Evolutionary conservation across 768 basidiomycete species (phyloP), one percentile per base, ranked within the genome.

Genomic region (Boletus bicolor): DNA sequence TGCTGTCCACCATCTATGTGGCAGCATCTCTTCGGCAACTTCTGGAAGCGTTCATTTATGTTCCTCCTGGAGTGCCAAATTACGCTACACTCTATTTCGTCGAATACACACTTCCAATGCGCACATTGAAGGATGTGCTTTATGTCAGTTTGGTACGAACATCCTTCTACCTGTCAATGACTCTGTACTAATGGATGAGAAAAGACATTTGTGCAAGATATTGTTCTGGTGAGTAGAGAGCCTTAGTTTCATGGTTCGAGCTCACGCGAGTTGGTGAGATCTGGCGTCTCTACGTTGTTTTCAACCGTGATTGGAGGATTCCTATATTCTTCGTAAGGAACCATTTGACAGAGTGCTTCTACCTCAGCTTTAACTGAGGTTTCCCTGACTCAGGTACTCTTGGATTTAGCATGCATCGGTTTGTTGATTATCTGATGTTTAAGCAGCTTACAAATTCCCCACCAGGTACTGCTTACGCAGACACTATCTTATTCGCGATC

Each of bases 281-380:
- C 21, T 67, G 66, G 66, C 55, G 66, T 5, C 55, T 67, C 24
- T 64, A 67, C 41, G 21, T 65, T 32, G 66, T 67, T 35, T 67
- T 56, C 24, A 49, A 50, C 36, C 56, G 53, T 24, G 56, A 62
- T 46, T 67, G 66, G 66, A 65, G 49, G 26, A 35, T 67, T 3
- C 37, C 54, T 12, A 11, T 65, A 19, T 11, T 59, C 35, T 62
- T 65, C 15, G 66, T 67, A 51, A 45, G 65, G 14, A 54, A 41
- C 5, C 5, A 2, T 24, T 5, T 5, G 15, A 6, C 10, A 41
- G 15, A 6, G 9, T 41, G 3, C 12, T 44, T 32, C 50, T 6
- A 42, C 8, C 28, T 1, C 36, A 32, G 4, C 5, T 2, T 30
- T 32, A 1, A 48, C 38, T 49, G 5, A 49, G 14, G 21, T 34